Evolutionary conservation across 2,329 filamentous ascomycete species (phyloP).

Genomic region (Cyphellophora attinorum): DNA sequence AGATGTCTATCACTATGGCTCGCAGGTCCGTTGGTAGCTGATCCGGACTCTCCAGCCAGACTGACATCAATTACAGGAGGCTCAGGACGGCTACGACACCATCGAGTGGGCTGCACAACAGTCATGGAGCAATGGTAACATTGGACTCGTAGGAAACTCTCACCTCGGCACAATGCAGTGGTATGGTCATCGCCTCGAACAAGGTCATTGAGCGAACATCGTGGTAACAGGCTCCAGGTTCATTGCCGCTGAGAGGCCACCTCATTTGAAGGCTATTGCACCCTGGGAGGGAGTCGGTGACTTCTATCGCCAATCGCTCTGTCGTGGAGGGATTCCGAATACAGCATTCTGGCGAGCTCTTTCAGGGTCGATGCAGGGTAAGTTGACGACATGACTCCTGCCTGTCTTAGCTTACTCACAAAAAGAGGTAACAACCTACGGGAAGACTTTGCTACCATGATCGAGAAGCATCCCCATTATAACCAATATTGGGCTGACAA

Average conservation of each 20-base stretch:
- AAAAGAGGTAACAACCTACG: too few relatives aligned
- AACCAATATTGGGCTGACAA: conserved; percentile 23
- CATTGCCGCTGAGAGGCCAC: conserved; percentile 33
- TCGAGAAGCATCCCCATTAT: conserved; percentile 23
- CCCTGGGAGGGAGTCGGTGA: conserved; percentile 40
- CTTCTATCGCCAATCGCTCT: conserved; percentile 38
- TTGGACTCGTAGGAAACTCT: conserved; percentile 37
- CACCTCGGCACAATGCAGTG: conserved; percentile 33
- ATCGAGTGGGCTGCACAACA: conserved; percentile 32
- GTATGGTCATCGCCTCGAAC: too few relatives aligned
- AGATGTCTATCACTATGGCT: conserved; percentile 28
- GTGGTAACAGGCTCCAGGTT: too few relatives aligned
- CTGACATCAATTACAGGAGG: too few relatives aligned
- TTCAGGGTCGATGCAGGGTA: too few relatives aligned
- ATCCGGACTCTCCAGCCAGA: too few relatives aligned
- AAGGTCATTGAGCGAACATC: too few relatives aligned
- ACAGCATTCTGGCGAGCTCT: conserved; percentile 4
- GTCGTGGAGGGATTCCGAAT: conserved; percentile 27
- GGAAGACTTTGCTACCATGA: conserved; percentile 36
- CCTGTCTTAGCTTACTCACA: too few relatives aligned
- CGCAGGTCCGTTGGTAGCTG: too few relatives aligned
- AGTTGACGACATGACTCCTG: too few relatives aligned
- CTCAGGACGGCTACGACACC: conserved; percentile 36
- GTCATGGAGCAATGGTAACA: conserved; percentile 35
- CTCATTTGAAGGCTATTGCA: conserved; percentile 32